Percentiles rank a stretch among this genome's conserved stretches.
phyloP scores from a whole-genome alignment of 1,139 yeast species.

The Suhomyces bolitotheri region DNA sequence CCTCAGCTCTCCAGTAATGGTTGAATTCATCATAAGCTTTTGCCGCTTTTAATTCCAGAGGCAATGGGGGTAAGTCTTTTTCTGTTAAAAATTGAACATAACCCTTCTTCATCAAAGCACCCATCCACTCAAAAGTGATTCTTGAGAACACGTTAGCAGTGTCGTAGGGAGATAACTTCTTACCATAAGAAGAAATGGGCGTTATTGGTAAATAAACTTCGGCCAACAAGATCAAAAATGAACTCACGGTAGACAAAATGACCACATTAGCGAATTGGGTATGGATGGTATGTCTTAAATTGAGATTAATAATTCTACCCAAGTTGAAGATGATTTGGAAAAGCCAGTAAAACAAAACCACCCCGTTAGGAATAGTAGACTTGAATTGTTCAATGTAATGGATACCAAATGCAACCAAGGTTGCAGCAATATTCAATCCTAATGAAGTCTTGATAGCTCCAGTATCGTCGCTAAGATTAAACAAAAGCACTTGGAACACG shows the following conservation, averaged over 20 bases:
- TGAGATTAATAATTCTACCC: conserved; percentile 44
- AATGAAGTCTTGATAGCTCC: conserved; percentile 50
- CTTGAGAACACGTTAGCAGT: conserved; percentile 78
- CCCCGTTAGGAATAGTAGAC: conserved; percentile 64
- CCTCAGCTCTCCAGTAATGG: conserved; percentile 54
- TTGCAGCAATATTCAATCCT: conserved; percentile 38
- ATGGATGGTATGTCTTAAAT: conserved; percentile 46
- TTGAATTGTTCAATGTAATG: conserved; percentile 76
- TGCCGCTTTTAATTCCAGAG: conserved; percentile 59
- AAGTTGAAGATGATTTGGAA: conserved; percentile 46
- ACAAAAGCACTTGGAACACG: conserved; percentile 29
- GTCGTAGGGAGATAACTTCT: conserved; percentile 65
- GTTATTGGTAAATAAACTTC: conserved; percentile 54
- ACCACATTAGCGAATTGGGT: conserved; percentile 45
- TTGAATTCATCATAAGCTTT: conserved; percentile 52
- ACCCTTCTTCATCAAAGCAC: conserved; percentile 84
- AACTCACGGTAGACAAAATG: conserved; percentile 48
- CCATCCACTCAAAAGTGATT: conserved; percentile 90
- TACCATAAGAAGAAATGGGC: conserved; percentile 40
- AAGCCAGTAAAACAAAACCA: conserved; percentile 77
- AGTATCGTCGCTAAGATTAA: conserved; percentile 24
- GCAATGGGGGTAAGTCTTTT: conserved; percentile 79
- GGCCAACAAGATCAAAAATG: conserved; percentile 51
- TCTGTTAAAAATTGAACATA: conserved; percentile 71
- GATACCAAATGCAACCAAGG: conserved; percentile 53